Evolutionary conservation across 208 protist species (phyloP).

Genomic region (Trypanosoma platydactyli): DNA sequence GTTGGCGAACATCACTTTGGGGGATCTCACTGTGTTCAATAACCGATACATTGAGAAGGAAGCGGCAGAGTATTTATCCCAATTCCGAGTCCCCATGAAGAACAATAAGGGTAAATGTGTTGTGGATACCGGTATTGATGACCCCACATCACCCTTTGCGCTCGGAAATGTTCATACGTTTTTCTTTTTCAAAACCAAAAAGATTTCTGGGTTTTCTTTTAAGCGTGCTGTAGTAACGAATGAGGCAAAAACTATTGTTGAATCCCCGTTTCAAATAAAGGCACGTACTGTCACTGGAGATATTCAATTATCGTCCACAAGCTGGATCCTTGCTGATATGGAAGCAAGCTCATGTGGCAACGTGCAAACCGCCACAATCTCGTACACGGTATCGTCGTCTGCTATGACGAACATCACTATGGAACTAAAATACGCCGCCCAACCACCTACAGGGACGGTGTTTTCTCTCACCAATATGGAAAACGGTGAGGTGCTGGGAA

Average conservation of each 20-base stretch:
- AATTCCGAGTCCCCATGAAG: constrained; percentile 10
- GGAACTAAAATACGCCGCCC: background rate
- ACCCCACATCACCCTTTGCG: background rate
- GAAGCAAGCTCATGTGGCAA: background rate
- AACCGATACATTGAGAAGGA: background rate
- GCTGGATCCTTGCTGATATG: constrained; percentile 1
- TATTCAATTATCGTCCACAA: constrained; percentile 1
- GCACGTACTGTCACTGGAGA: background rate
- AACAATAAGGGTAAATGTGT: constrained; percentile 1
- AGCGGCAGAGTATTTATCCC: constrained; percentile 8
- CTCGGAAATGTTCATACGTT: constrained; percentile 9
- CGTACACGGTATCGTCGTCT: background rate
- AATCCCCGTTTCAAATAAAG: constrained; percentile 11
- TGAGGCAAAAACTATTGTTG: background rate
- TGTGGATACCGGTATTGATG: background rate
- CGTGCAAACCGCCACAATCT: constrained; percentile 3
- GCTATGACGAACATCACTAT: background rate
- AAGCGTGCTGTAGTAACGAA: background rate
- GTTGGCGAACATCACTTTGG: constrained; percentile 2
- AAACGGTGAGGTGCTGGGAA: background rate
- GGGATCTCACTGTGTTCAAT: constrained; percentile 12
- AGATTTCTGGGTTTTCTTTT: constrained; percentile 15
- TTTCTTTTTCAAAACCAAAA: constrained; percentile 11
- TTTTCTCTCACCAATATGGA: constrained; percentile 8
- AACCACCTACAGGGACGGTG: constrained; percentile 1